phyloP scores from a whole-genome alignment of 352 stramenopile species.

The Globisporangium spinosum region DNA sequence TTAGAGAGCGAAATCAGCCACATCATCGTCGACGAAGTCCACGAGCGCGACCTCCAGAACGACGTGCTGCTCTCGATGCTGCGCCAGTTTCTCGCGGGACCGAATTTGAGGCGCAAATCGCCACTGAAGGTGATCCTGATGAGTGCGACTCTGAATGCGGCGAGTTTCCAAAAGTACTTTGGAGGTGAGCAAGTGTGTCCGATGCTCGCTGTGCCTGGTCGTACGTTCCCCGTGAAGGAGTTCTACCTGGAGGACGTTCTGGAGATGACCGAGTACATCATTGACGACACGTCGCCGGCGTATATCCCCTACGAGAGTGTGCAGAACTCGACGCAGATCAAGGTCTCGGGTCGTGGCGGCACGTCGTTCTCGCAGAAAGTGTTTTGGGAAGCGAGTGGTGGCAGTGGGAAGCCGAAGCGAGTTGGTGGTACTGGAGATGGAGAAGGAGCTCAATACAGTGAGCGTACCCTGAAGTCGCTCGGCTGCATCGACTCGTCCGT shows the following conservation, averaged over 20 bases:
- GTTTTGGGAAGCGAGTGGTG: slow-evolving; percentile 41
- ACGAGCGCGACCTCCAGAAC: slow-evolving; percentile 93
- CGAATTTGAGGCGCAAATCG: slow-evolving; percentile 34
- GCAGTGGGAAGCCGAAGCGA: slow-evolving; percentile 34
- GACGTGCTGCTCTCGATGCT: slow-evolving; percentile 92
- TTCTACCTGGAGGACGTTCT: slow-evolving; percentile 95
- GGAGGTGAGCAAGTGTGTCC: slow-evolving; percentile 73
- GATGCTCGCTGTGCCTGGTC: slow-evolving; percentile 89
- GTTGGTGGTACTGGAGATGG: not conserved
- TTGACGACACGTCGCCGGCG: slow-evolving; percentile 66
- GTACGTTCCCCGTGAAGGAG: slow-evolving; percentile 95
- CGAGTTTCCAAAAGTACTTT: slow-evolving; percentile 95
- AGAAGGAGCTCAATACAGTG: slow-evolving; percentile 59
- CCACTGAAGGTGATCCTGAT: slow-evolving; percentile 95
- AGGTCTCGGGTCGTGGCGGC: slow-evolving; percentile 56
- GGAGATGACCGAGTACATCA: slow-evolving; percentile 79
- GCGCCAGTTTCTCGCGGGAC: slow-evolving; percentile 66
- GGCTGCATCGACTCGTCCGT: slow-evolving; percentile 85
- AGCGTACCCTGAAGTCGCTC: slow-evolving; percentile 82
- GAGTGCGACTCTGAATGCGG: slow-evolving; percentile 95
- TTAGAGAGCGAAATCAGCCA: slow-evolving; percentile 90
- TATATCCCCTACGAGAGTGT: slow-evolving; percentile 34
- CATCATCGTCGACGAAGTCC: slow-evolving; percentile 98
- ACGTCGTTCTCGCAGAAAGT: slow-evolving; percentile 61
- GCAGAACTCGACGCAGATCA: slow-evolving; percentile 51